Percentiles rank a stretch among this genome's conserved stretches.
Evolutionary conservation across 257 asterid genomes (phyloP).

Genomic region (Ehretia macrophylla): DNA sequence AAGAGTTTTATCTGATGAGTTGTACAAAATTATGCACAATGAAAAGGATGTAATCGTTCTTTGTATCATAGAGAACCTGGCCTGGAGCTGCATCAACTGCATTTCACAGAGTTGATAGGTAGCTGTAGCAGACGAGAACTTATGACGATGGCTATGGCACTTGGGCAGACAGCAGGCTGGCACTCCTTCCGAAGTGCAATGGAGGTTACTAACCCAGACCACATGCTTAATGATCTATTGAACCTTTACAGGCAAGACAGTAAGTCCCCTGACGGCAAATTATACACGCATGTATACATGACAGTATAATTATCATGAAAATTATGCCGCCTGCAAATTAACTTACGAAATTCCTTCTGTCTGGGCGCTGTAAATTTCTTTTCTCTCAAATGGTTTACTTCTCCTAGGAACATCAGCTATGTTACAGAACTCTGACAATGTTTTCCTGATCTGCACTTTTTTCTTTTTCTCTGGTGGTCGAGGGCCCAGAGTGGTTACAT

Average conservation of each 20-base stretch:
- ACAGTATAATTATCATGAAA: neutral
- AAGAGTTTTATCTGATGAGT: no score
- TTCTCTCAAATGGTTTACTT: slow-evolving; percentile 46
- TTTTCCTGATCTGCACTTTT: slow-evolving; percentile 41
- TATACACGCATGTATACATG: neutral
- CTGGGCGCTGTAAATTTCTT: slow-evolving; percentile 32
- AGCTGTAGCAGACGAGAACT: no score
- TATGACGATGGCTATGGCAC: neutral
- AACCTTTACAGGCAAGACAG: neutral
- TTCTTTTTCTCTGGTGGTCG: slow-evolving; percentile 61
- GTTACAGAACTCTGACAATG: slow-evolving; percentile 45
- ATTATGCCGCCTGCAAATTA: slow-evolving; percentile 5
- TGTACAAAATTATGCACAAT: no score
- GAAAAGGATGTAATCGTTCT: neutral
- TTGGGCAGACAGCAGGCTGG: neutral
- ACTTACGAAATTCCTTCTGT: slow-evolving; percentile 18
- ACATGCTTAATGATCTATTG: neutral
- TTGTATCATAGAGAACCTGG: neutral
- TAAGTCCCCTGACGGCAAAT: neutral
- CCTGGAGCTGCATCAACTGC: neutral
- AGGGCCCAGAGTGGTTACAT: slow-evolving; percentile 46
- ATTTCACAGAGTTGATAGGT: no score
- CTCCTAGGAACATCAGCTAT: slow-evolving; percentile 67
- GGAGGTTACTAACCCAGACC: neutral
- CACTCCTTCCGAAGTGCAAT: neutral